A percentile compares a stretch with the other conserved stretches of the same genome.
Evolutionary conservation across 169 alveolate species (phyloP).

Genomic region (Cryptosporidium ubiquitum): DNA sequence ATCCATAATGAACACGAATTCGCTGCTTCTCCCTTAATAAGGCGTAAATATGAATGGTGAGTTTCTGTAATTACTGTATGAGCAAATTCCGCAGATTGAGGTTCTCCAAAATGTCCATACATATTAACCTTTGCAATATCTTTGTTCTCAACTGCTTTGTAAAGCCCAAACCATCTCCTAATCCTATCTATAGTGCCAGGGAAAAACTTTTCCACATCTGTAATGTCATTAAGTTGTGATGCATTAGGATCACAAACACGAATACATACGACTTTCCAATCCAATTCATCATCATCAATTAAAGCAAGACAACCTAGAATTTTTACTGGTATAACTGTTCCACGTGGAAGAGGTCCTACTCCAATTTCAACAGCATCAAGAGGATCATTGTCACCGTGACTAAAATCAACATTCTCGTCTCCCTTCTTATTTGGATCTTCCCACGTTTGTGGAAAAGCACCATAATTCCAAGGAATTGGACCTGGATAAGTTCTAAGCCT

Average conservation of each 20-base stretch:
- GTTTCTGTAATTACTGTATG: slow-evolving; percentile 53
- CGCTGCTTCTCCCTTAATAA: slow-evolving; percentile 2
- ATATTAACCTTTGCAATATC: slow-evolving; percentile 69
- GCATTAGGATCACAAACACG: slow-evolving; percentile 81
- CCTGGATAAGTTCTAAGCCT: slow-evolving; percentile 82
- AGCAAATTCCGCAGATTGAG: slow-evolving; percentile 70
- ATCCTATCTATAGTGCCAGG: slow-evolving; percentile 79
- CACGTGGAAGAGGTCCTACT: slow-evolving; percentile 76
- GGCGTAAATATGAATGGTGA: slow-evolving; percentile 40
- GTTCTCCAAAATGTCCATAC: slow-evolving; percentile 73
- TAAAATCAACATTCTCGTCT: slow-evolving; percentile 39
- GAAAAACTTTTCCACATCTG: slow-evolving; percentile 78
- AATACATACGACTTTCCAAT: slow-evolving; percentile 90
- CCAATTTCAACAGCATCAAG: slow-evolving; percentile 91
- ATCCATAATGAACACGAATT: slow-evolving; percentile 33
- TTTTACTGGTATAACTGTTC: slow-evolving; percentile 73
- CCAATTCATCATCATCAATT: slow-evolving; percentile 92
- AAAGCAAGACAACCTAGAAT: slow-evolving; percentile 91
- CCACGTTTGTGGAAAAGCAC: slow-evolving; percentile 94
- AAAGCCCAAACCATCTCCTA: slow-evolving; percentile 71
- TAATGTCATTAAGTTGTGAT: slow-evolving; percentile 77
- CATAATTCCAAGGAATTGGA: slow-evolving; percentile 91
- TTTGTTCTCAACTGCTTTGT: slow-evolving; percentile 66
- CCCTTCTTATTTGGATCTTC: slow-evolving; percentile 85
- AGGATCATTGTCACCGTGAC: slow-evolving; percentile 93